phyloP scores from a whole-genome alignment of 2,329 filamentous ascomycete genomes.

The Neofusicoccum cordaticola region DNA sequence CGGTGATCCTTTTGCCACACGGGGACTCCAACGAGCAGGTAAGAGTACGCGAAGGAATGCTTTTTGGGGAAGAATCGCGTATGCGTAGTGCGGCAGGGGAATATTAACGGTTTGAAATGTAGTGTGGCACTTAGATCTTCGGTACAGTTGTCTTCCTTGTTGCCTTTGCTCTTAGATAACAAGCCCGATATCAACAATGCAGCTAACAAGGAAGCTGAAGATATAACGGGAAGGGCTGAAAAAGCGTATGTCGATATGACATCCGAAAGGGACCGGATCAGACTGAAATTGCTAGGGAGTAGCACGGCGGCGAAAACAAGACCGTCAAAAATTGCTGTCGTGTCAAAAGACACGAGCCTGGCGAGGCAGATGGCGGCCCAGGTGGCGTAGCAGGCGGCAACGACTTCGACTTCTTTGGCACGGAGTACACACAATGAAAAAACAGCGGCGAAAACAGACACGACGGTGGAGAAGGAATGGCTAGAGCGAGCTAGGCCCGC shows the following conservation, averaged over 20 bases:
- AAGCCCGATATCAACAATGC: background rate
- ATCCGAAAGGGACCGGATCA: background rate
- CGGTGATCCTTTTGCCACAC: conserved; percentile 51
- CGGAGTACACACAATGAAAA: background rate
- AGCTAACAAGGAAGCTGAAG: background rate
- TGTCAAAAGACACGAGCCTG: background rate
- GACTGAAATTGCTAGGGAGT: background rate
- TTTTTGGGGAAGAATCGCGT: conserved; percentile 64
- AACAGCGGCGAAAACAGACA: background rate
- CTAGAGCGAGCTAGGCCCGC: background rate
- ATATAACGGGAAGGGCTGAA: background rate
- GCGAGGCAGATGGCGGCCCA: background rate
- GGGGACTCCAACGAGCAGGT: conserved; percentile 67
- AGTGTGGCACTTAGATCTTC: background rate
- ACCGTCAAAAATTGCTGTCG: background rate
- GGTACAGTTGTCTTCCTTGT: background rate
- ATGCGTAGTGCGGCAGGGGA: conserved; percentile 66
- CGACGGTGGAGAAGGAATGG: background rate
- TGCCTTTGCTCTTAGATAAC: background rate
- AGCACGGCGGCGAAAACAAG: background rate
- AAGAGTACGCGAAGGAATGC: conserved; percentile 68
- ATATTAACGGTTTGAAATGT: conserved; percentile 45
- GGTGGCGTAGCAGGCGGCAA: conserved; percentile 2
- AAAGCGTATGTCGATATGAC: background rate
- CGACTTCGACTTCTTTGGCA: background rate